Conservation (phyloP, 1,284 basidiomycete genomes). For the Leccinum cinnamomeum region DNA sequence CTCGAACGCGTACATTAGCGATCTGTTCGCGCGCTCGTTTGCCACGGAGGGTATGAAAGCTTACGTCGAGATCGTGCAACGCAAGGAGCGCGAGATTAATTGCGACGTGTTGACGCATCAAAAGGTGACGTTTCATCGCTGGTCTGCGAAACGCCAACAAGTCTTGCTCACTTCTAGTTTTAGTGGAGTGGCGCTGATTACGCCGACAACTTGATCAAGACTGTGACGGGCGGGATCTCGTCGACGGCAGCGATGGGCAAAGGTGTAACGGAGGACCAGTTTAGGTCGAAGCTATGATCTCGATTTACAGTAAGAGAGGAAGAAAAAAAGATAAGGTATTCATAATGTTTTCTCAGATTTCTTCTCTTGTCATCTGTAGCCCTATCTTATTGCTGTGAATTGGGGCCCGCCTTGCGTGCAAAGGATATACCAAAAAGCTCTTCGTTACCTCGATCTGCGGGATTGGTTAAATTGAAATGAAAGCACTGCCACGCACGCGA, state of each 20-base stretch:
- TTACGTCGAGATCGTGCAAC: conserved; percentile 83
- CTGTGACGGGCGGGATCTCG: conserved; percentile 93
- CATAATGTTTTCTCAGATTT: not conserved
- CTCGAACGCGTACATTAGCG: conserved; percentile 96
- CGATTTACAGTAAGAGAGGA: too few relatives aligned
- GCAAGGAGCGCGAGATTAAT: conserved; percentile 85
- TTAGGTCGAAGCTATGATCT: conserved; percentile 58
- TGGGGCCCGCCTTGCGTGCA: not conserved
- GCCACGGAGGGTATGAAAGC: conserved; percentile 93
- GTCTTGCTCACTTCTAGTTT: conserved; percentile 13
- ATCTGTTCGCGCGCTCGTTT: conserved; percentile 86
- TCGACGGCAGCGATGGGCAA: conserved; percentile 95
- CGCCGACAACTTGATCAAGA: conserved; percentile 89
- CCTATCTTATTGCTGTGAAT: conserved; percentile 1
- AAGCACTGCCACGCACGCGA: too few relatives aligned
- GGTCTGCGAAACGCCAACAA: not conserved
- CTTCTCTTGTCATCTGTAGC: conserved; percentile 10
- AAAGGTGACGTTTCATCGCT: conserved; percentile 44
- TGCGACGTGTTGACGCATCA: conserved; percentile 93
- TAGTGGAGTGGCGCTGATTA: conserved; percentile 96
- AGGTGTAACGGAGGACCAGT: conserved; percentile 92
- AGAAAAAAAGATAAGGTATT: not conserved
- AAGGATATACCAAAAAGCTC: conserved; percentile 2
- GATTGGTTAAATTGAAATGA: not conserved
- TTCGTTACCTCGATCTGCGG: conserved; percentile 2